Base-by-base conservation (phyloP, 176 grass and related monocot species). In the Hordeum vulgare region DNA sequence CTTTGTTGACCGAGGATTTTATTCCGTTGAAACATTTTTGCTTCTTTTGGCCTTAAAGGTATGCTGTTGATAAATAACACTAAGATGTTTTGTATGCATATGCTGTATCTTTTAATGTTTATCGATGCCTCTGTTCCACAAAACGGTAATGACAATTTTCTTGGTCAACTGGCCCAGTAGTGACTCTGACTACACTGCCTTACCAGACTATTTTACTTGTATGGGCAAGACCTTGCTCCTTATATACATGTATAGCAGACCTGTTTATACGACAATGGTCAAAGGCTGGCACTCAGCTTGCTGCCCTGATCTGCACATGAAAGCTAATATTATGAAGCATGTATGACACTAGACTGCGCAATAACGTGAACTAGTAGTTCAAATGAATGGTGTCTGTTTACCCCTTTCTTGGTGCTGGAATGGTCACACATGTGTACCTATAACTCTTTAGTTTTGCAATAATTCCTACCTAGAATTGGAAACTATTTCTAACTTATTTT, bases 1-100 rank as follows among this genome's bases (percentile, higher is more conserved):
- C 89, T 99, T 99, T 94, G 93, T 99, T 71, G 96, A 99, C 56
- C 89, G 96, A 83, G 96, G 96, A 71, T 96, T 99, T 87, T 99
- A 99, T 90, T 96, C 96, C 31, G 95, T 98, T 6, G 95, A 99
- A 90, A 99, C 96, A 31, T 99, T 99, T 91, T 80, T 99, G 63
- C 96, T 99, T 83, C 89, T 99, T 78, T 86, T 99, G 64, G 96
- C 96, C 62, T 92, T 99, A 87, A 99, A 99, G 96, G 94, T 97
- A 59, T 29, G 44, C 7, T 59, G 59, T 57, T 42, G 58, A 47
- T 66, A 80, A 27, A 26, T 66, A 72, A 27, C 20, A 56, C 24
- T 33, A 65, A 61, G 23, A 76, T 67, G 42, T 61, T 36, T 87
- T 23, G 51, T 41, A 12, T 0, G 56, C 9, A 63, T 75, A 28